These are phyloP conservation scores for Morella rubra DNA, from an alignment of 306 rosid genomes.

Conservation along the genomic window DNA sequence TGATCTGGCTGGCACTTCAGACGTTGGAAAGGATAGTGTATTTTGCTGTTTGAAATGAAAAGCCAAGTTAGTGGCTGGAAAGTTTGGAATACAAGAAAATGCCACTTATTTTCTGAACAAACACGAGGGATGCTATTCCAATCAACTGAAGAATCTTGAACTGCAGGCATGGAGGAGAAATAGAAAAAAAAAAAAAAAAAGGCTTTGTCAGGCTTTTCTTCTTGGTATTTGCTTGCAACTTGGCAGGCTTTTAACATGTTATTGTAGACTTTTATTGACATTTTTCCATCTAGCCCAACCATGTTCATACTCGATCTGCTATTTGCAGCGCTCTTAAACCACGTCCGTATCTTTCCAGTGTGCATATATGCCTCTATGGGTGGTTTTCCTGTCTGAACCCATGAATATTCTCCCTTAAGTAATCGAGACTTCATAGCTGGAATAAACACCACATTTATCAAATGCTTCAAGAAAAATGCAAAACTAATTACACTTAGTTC, in stretches of 20 bases:
- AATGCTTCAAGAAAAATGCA: too few species aligned
- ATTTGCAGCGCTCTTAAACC: too few species aligned
- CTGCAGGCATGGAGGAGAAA: neutral
- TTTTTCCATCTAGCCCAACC: neutral
- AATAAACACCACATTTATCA: too few species aligned
- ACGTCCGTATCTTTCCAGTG: constrained; percentile 3
- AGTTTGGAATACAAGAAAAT: constrained; percentile 38
- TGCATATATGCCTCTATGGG: neutral
- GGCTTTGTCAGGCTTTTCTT: neutral
- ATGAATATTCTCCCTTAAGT: too few species aligned
- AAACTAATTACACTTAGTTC: too few species aligned
- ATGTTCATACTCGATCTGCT: neutral
- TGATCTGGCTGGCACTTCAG: constrained; percentile 35
- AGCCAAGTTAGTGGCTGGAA: constrained; percentile 39
- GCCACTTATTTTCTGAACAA: constrained; percentile 2
- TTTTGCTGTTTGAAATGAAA: constrained; percentile 32
- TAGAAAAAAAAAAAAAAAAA: neutral
- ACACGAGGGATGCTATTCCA: constrained; percentile 1
- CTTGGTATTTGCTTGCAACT: neutral
- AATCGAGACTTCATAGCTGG: too few species aligned
- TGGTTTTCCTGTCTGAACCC: too few species aligned
- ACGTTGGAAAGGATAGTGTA: constrained; percentile 21
- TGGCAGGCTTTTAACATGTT: neutral
- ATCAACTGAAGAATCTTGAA: neutral
- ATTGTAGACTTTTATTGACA: neutral